Evolutionary conservation across 441 rosid species (phyloP).

Genomic region (Iberis amara): DNA sequence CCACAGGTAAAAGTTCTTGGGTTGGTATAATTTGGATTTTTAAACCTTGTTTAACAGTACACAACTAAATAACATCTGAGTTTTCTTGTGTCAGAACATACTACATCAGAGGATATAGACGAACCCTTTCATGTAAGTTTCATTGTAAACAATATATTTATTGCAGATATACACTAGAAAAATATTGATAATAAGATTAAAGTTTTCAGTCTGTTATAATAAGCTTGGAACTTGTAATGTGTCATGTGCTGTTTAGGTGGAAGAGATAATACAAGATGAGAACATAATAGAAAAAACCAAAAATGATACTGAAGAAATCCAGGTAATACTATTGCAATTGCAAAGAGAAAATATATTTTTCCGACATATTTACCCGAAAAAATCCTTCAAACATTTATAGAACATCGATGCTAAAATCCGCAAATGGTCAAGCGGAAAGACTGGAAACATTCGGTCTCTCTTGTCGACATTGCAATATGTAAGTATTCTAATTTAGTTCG

Average conservation of each 20-base stretch:
- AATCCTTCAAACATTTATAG: conserved; percentile 33
- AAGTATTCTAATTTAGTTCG: conserved; percentile 30
- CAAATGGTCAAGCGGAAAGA: conserved; percentile 82
- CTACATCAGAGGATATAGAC: conserved; percentile 41
- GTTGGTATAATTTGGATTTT: conserved; percentile 1
- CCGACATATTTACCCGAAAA: background rate
- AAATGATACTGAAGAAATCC: conserved; percentile 38
- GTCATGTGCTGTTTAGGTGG: conserved; percentile 47
- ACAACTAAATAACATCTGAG: conserved; percentile 12
- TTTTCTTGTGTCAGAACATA: conserved; percentile 37
- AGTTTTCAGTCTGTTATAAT: background rate
- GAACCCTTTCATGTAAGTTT: conserved; percentile 47
- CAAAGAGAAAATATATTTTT: conserved; percentile 8
- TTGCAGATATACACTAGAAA: too few relatives aligned
- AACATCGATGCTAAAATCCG: conserved; percentile 56
- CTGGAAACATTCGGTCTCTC: conserved; percentile 82
- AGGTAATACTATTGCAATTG: conserved; percentile 37
- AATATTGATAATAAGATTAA: too few relatives aligned
- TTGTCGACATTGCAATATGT: conserved; percentile 87
- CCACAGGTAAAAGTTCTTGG: conserved; percentile 38
- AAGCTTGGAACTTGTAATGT: conserved; percentile 3
- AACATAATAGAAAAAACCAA: conserved; percentile 31
- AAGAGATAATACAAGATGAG: conserved; percentile 50
- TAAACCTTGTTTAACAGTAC: background rate
- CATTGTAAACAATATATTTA: conserved; percentile 35